Base-by-base conservation (phyloP, 2,329 filamentous ascomycete genomes). In the Diaporthe destruens region DNA sequence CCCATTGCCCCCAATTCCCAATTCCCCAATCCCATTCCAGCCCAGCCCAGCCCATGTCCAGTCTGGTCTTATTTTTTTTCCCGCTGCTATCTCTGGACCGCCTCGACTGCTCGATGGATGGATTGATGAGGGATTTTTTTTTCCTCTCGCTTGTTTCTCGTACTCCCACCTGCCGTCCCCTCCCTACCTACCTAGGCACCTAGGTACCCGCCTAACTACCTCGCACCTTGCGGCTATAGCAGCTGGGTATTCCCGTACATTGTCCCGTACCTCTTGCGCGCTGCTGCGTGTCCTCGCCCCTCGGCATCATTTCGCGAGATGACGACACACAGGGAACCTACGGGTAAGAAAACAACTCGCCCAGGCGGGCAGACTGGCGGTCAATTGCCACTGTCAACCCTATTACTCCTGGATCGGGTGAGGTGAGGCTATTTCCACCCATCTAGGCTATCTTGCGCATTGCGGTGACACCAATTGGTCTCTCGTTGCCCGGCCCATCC, bases 261-360 rank as follows among this genome's bases (percentile, higher is more conserved):
- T 29, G 29, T 29, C 16, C 16, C n/a, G 56, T 59, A 44, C 56
- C 57, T 61, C 42, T 20, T 39, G 39, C 44, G 44, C 44, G 66
- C 57, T 39, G 36, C 36, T 42, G 39, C 16, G 39, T 42, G 49
- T 44, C 71, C 71, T 74, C 55, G 72, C 69, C 59, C 59, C 72
- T 74, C 72, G 71, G 70, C 66, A 56, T 72, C 72, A 67, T 51
- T 67, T 69, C 65, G 70, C 72, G 72, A 67, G 53, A 72, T 74
- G 72, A 72, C 72, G 72, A 72, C 68, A 61, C 65, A 61, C 65
- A 69, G 42, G 67, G 59, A 69, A 66, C 44, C 54, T 39, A 54
- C 63, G 23, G 53, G 61, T 51, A 39, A 72, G 53, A 72, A 47
- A 51, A 57, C 44, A 59, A 29, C 29, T 70, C 66, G 42, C 51